phyloP scores from a whole-genome alignment of 2,329 filamentous ascomycete species.

The Penicillium sp. region DNA sequence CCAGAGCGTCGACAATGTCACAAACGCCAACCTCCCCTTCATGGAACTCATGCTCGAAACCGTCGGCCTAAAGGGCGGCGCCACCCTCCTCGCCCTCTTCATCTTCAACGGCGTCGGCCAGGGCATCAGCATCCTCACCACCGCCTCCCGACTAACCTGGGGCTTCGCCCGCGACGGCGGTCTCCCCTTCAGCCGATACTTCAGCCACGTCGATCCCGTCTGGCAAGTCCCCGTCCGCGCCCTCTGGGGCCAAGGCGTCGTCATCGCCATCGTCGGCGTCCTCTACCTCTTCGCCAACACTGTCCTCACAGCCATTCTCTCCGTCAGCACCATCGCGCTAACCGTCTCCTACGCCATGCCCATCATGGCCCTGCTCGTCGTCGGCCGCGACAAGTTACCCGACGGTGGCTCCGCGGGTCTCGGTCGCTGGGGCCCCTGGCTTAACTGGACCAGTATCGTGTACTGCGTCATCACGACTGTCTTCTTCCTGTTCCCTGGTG shows the following conservation, averaged over 20 bases:
- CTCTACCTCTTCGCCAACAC: constrained; percentile 62
- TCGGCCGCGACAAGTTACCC: constrained; percentile 61
- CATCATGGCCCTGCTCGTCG: constrained; percentile 55
- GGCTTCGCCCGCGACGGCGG: constrained; percentile 62
- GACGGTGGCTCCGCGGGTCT: constrained; percentile 53
- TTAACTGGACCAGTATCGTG: constrained; percentile 58
- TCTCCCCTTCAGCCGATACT: constrained; percentile 53
- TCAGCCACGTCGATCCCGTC: constrained; percentile 52
- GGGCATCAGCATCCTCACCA: constrained; percentile 59
- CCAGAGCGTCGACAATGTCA: constrained; percentile 52
- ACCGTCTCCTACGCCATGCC: constrained; percentile 61
- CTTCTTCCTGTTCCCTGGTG: constrained; percentile 62
- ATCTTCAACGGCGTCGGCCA: constrained; percentile 63
- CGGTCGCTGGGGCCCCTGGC: constrained; percentile 52
- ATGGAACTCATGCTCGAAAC: constrained; percentile 55
- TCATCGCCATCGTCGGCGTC: constrained; percentile 58
- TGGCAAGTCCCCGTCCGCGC: constrained; percentile 62
- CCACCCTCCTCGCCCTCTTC: constrained; percentile 60
- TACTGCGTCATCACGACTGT: constrained; percentile 61
- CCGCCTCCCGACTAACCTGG: constrained; percentile 60
- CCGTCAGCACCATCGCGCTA: constrained; percentile 63
- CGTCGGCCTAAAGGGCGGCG: constrained; percentile 51
- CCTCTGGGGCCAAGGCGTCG: constrained; percentile 58
- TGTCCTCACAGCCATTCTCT: constrained; percentile 60
- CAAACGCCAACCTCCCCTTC: constrained; percentile 55